A percentile compares a stretch with the other conserved stretches of the same genome.
phyloP scores from a whole-genome alignment of 164 flowering plant species.

The Tinospora cordifolia region DNA sequence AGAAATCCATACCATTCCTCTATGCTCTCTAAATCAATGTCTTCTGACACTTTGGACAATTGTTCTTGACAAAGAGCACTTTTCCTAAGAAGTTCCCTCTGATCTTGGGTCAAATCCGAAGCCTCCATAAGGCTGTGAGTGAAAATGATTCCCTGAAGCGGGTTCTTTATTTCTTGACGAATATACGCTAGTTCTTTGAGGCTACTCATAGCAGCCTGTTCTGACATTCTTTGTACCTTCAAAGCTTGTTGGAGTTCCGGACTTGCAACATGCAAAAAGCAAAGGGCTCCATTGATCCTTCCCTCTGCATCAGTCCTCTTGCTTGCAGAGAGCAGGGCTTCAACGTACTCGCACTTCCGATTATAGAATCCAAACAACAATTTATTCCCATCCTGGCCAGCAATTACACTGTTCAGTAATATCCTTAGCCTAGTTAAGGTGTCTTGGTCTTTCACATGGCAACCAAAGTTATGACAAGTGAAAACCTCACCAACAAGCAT shows the following conservation, averaged over 20 bases:
- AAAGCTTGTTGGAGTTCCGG: constrained; percentile 70
- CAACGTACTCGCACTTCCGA: constrained; percentile 41
- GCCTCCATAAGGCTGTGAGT: constrained; percentile 40
- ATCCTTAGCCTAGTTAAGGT: constrained; percentile 55
- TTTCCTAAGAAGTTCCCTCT: constrained; percentile 40
- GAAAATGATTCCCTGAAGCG: constrained; percentile 46
- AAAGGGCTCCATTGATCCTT: constrained; percentile 46
- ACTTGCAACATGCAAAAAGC: constrained; percentile 70
- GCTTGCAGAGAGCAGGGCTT: constrained; percentile 56
- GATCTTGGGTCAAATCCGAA: constrained; percentile 46
- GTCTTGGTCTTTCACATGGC: constrained; percentile 61
- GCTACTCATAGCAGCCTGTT: constrained; percentile 50
- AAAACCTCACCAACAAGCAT: constrained; percentile 76
- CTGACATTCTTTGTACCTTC: constrained; percentile 53
- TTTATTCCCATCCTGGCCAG: constrained; percentile 50
- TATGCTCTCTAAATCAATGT: constrained; percentile 51
- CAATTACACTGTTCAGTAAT: constrained; percentile 40
- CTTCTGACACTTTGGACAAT: constrained; percentile 45
- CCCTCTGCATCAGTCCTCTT: constrained; percentile 48
- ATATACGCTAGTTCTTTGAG: constrained; percentile 48
- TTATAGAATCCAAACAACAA: constrained; percentile 54
- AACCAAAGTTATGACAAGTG: constrained; percentile 40
- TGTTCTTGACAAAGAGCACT: constrained; percentile 52
- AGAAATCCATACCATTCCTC: constrained; percentile 55
- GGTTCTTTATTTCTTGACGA: constrained; percentile 51